These are phyloP conservation scores for Oropetium thomaeum DNA, from an alignment of 176 grass and related monocot genomes.

Conservation along the genomic window DNA sequence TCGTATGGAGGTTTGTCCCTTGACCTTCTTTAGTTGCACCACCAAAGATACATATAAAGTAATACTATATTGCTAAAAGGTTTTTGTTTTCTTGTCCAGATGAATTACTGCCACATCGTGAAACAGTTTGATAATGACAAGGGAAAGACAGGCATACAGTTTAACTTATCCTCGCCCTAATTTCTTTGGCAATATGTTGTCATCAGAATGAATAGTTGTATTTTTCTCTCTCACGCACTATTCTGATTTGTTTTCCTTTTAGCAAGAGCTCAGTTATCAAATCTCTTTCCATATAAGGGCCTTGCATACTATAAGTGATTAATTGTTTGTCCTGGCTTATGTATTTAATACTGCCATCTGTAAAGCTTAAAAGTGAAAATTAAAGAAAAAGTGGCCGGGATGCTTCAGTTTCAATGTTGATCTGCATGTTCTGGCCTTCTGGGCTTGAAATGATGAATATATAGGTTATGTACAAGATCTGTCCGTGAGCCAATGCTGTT, in stretches of 20 bases:
- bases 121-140: constrained; percentile 74
- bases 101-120: constrained; percentile 90
- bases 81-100: constrained; percentile 42
- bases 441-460: neutral
- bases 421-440: neutral
- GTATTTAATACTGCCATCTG: constrained; percentile 4
- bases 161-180: constrained; percentile 64
- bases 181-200: neutral
- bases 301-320: neutral
- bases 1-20: constrained; percentile 74
- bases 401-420: constrained; percentile 22
- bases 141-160: constrained; percentile 83
- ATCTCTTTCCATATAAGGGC: neutral
- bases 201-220: constrained; percentile 4
- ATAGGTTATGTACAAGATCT: neutral
- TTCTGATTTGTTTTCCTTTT: constrained; percentile 5
- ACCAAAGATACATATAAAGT: constrained; percentile 6
- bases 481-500: neutral
- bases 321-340: constrained; percentile 16
- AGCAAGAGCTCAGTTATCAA: constrained; percentile 3
- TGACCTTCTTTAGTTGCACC: neutral
- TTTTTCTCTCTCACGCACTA: neutral
- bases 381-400: neutral
- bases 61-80: neutral
- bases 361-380: constrained; percentile 21